Conservation (phyloP, 2,329 filamentous ascomycete species). For the Zymoseptoria passerinii region DNA sequence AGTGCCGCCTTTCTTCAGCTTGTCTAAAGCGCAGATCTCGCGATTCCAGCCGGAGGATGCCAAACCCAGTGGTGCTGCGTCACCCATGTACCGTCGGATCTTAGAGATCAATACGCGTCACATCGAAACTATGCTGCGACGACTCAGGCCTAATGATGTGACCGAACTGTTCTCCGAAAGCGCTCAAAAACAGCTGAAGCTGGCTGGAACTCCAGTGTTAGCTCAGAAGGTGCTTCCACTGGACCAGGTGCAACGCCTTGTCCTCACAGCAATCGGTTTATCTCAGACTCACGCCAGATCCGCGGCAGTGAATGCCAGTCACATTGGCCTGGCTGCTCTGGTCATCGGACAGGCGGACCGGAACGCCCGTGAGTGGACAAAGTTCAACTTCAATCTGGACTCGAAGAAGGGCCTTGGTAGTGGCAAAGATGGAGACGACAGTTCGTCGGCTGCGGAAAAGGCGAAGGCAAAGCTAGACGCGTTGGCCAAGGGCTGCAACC, state of each 20-base stretch:
- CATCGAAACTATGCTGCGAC: conserved; percentile 53
- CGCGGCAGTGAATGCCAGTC: conserved; percentile 24
- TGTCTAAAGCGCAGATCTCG: conserved; percentile 12
- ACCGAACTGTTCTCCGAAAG: conserved; percentile 15
- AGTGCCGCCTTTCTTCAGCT: conserved; percentile 41
- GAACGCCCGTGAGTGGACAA: conserved; percentile 7
- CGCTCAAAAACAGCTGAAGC: conserved; percentile 14
- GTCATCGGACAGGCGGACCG: conserved; percentile 17
- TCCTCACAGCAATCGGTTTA: conserved; percentile 45
- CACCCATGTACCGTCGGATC: conserved; percentile 20
- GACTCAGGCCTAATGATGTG: conserved; percentile 31
- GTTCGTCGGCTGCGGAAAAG: neutral
- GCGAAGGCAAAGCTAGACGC: conserved; percentile 32
- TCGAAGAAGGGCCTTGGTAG: neutral
- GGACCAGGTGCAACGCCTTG: conserved; percentile 53
- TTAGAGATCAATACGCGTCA: conserved; percentile 56
- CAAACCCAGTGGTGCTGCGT: conserved; percentile 3
- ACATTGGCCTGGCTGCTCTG: conserved; percentile 30
- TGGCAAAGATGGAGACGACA: conserved; percentile 1
- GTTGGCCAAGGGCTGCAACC: conserved; percentile 53
- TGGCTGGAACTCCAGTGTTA: conserved; percentile 33
- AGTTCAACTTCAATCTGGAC: conserved; percentile 5
- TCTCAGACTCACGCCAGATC: conserved; percentile 31
- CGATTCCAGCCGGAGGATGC: conserved; percentile 6
- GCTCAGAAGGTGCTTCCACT: conserved; percentile 46